Conservation (phyloP, 345 rosid species). For the Combretum micranthum region DNA sequence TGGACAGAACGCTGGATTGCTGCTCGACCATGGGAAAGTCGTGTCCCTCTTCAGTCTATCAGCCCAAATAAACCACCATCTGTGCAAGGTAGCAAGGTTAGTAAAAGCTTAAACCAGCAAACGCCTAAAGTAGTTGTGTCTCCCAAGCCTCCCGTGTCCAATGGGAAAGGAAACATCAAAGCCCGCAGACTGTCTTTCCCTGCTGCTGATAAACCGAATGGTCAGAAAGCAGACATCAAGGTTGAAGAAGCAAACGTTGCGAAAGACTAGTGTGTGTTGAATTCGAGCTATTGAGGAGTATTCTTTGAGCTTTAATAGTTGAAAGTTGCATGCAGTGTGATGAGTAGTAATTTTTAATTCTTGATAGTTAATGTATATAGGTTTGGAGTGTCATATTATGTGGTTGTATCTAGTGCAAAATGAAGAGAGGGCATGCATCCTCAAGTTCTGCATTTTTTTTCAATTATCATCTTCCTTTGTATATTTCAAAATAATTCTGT, state of each 20-base stretch:
- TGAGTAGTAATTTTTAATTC: not conserved
- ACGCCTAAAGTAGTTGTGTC: slow-evolving; percentile 42
- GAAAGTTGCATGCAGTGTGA: too few relatives aligned
- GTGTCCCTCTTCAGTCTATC: slow-evolving; percentile 27
- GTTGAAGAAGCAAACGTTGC: slow-evolving; percentile 17
- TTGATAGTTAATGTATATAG: not conserved
- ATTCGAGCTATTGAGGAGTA: too few relatives aligned
- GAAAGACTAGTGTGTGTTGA: slow-evolving; percentile 11
- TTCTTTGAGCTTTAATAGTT: too few relatives aligned
- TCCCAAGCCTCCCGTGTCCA: slow-evolving; percentile 30
- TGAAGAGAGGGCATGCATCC: too few relatives aligned
- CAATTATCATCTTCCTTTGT: too few relatives aligned
- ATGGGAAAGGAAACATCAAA: slow-evolving; percentile 30
- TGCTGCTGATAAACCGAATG: slow-evolving; percentile 32
- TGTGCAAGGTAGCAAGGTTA: slow-evolving; percentile 33
- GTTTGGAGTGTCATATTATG: too few relatives aligned
- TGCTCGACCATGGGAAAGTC: slow-evolving; percentile 91
- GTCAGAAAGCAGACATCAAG: slow-evolving; percentile 16
- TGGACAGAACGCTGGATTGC: slow-evolving; percentile 96
- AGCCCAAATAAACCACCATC: slow-evolving; percentile 51
- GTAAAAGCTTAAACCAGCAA: slow-evolving; percentile 34
- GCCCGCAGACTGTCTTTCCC: slow-evolving; percentile 71
- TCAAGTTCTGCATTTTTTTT: too few relatives aligned
- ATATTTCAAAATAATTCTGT: too few relatives aligned
- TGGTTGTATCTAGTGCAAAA: too few relatives aligned